A percentile compares a stretch with the other conserved stretches of the same genome.
These are phyloP conservation scores for Pseudocercospora crystallina DNA, from an alignment of 2,329 filamentous ascomycete genomes.

Conservation along the genomic window DNA sequence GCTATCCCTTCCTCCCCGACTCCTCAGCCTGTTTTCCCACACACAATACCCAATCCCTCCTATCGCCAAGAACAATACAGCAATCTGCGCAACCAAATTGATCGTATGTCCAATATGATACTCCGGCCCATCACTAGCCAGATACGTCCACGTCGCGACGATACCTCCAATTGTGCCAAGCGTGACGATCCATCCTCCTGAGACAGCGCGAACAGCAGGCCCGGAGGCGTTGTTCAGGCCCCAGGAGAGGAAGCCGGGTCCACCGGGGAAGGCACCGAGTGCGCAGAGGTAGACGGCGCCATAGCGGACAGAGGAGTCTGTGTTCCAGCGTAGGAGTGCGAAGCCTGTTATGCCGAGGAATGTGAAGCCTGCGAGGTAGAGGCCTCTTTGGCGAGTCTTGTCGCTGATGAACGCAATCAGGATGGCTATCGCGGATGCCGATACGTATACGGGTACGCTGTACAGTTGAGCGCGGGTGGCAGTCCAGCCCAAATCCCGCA, in stretches of 20 bases:
- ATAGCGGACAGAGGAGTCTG: constrained; percentile 33
- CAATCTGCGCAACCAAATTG: constrained; percentile 55
- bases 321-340: constrained; percentile 32
- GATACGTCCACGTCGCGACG: constrained; percentile 59
- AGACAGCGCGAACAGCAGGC: constrained; percentile 57
- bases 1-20: constrained; percentile 49
- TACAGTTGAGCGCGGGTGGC: constrained; percentile 48
- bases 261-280: constrained; percentile 56
- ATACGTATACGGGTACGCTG: constrained; percentile 44
- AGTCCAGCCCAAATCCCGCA: constrained; percentile 64
- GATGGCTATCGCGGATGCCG: constrained; percentile 24
- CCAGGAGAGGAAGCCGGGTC: constrained; percentile 60
- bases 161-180: constrained; percentile 59
- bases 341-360: constrained; percentile 35
- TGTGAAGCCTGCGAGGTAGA: constrained; percentile 25
- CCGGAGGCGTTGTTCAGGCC: constrained; percentile 60
- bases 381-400: constrained; percentile 21
- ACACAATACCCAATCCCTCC: constrained; percentile 55
- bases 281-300: constrained; percentile 39
- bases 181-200: constrained; percentile 55
- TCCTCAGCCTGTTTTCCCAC: constrained; percentile 54
- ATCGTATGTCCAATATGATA: constrained; percentile 56
- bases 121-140: constrained; percentile 46
- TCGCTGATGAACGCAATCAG: constrained; percentile 27
- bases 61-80: constrained; percentile 45